phyloP scores from a whole-genome alignment of 2,329 filamentous ascomycete genomes.

The Sclerotinia borealis region DNA sequence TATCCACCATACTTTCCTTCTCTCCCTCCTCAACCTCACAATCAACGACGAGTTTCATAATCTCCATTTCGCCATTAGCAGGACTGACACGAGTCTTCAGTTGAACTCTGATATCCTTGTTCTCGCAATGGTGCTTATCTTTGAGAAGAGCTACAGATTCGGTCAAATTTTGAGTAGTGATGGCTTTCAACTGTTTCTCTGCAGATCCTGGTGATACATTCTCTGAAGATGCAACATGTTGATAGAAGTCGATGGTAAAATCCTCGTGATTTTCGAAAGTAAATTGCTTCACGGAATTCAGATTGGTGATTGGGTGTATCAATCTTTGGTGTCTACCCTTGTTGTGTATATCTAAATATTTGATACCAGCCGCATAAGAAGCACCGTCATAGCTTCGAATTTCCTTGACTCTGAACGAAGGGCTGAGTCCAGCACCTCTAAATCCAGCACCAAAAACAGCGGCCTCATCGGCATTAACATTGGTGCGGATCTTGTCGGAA shows the following conservation, averaged over 20 bases:
- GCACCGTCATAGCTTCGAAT: constrained; percentile 77
- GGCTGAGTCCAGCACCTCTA: constrained; percentile 84
- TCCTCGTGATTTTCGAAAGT: constrained; percentile 78
- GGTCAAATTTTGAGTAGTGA: constrained; percentile 82
- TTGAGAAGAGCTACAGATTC: constrained; percentile 72
- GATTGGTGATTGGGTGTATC: constrained; percentile 70
- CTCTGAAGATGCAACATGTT: constrained; percentile 52
- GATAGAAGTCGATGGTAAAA: constrained; percentile 73
- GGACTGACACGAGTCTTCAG: constrained; percentile 67
- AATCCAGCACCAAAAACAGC: constrained; percentile 95
- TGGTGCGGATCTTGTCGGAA: constrained; percentile 76
- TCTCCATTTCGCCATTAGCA: constrained; percentile 72
- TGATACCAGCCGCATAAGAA: constrained; percentile 67
- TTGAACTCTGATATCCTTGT: constrained; percentile 73
- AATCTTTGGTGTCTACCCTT: constrained; percentile 75
- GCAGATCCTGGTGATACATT: constrained; percentile 37
- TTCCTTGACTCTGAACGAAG: constrained; percentile 96
- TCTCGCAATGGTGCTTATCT: constrained; percentile 65
- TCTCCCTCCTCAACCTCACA: constrained; percentile 71
- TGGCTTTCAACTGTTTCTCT: constrained; percentile 56
- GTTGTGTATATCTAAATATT: constrained; percentile 62
- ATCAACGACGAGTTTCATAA: constrained; percentile 70
- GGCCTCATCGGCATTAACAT: constrained; percentile 95
- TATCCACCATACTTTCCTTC: constrained; percentile 80
- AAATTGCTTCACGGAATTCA: constrained; percentile 76